phyloP scores from a whole-genome alignment of 1,284 basidiomycete species.

The Heterobasidion annosum region DNA sequence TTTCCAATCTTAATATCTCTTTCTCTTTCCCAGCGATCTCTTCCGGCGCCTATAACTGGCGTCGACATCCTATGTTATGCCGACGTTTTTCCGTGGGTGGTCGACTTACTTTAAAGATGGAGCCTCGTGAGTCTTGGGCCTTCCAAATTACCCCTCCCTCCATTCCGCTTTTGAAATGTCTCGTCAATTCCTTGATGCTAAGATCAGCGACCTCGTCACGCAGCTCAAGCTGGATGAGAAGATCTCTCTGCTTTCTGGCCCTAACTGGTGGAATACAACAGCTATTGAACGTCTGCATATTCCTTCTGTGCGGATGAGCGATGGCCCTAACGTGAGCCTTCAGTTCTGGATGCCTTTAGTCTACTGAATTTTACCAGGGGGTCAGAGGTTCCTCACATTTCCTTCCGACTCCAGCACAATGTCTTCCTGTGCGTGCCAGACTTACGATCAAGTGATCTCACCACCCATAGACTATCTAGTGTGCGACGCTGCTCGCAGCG shows the following conservation, averaged over 20 bases:
- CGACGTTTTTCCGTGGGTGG: no score
- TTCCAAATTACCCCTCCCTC: not conserved
- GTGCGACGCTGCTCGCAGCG: conserved; percentile 63
- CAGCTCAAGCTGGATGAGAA: conserved; percentile 54
- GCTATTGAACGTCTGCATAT: conserved; percentile 47
- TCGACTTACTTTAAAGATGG: no score
- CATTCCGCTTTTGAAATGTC: conserved; percentile 16
- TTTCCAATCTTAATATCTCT: no score
- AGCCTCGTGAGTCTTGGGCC: no score
- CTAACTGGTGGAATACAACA: conserved; percentile 67
- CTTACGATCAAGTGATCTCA: not conserved
- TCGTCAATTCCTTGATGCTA: conserved; percentile 42
- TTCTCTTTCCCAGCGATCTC: no score
- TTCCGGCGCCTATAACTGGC: no score
- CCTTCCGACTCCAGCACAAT: conserved; percentile 30
- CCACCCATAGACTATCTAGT: conserved; percentile 7
- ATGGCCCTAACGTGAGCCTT: conserved; percentile 49
- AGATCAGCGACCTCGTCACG: conserved; percentile 41
- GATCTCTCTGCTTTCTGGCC: conserved; percentile 50
- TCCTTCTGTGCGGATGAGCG: conserved; percentile 57
- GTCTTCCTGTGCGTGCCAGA: conserved; percentile 18
- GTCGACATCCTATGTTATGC: no score
- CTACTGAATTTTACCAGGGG: conserved; percentile 28
- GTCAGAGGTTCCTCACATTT: conserved; percentile 63
- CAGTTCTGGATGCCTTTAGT: not conserved